A percentile compares a stretch with the other conserved stretches of the same genome.
phyloP scores from a whole-genome alignment of 1,284 basidiomycete species.

The Trichosporon inkin region DNA sequence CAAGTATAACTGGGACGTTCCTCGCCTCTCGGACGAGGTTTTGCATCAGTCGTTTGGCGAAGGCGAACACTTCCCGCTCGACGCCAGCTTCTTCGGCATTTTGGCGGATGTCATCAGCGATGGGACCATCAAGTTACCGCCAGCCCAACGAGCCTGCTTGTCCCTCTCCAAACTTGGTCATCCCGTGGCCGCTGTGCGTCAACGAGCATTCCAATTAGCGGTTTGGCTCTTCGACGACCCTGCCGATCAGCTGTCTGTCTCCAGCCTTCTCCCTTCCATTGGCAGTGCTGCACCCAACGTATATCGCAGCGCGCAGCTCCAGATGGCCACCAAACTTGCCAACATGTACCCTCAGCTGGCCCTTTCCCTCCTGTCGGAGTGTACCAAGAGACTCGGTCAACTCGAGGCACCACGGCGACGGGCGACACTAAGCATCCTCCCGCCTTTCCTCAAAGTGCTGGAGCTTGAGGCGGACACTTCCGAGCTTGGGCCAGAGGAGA shows the following conservation, averaged over 20 bases:
- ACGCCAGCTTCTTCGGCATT: slow-evolving; percentile 67
- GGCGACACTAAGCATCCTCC: slow-evolving; percentile 65
- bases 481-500: slow-evolving; percentile 31
- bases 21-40: slow-evolving; percentile 64
- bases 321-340: slow-evolving; percentile 72
- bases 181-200: slow-evolving; percentile 62
- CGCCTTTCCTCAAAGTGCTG: slow-evolving; percentile 74
- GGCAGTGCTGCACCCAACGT: slow-evolving; percentile 69
- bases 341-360: slow-evolving; percentile 72
- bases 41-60: slow-evolving; percentile 69
- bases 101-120: slow-evolving; percentile 61
- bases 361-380: slow-evolving; percentile 65
- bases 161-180: slow-evolving; percentile 83
- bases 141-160: slow-evolving; percentile 70
- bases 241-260: slow-evolving; percentile 53
- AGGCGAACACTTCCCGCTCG: slow-evolving; percentile 49
- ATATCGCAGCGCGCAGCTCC: slow-evolving; percentile 73
- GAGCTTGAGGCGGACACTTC: slow-evolving; percentile 54
- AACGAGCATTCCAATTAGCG: slow-evolving; percentile 74
- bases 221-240: slow-evolving; percentile 62
- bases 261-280: slow-evolving; percentile 70
- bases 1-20: slow-evolving; percentile 59
- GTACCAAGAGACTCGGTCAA: slow-evolving; percentile 67
- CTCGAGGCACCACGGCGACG: slow-evolving; percentile 57
- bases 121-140: slow-evolving; percentile 55